Conservation (phyloP, 768 basidiomycete genomes). For the Tulasnella sp. region DNA sequence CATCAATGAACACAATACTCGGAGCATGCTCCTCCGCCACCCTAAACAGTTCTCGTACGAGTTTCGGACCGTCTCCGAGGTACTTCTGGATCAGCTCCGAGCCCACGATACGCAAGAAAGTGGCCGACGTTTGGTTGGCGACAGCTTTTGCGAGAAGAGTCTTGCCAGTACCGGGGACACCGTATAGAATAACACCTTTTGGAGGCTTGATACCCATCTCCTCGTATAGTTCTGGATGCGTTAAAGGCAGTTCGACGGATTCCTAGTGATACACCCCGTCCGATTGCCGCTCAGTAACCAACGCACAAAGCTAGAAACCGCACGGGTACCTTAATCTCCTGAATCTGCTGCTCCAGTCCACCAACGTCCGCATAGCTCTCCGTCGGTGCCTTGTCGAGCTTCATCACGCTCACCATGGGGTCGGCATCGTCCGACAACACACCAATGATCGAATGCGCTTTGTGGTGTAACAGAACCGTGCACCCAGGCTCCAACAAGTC, state of each 20-base stretch:
- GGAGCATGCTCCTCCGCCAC: conserved; percentile 97
- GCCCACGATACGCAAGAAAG: conserved; percentile 94
- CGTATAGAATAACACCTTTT: conserved; percentile 98
- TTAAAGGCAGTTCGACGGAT: conserved; percentile 94
- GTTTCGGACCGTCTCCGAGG: conserved; percentile 96
- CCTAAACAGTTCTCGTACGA: conserved; percentile 93
- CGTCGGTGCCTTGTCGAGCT: conserved; percentile 96
- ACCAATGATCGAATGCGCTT: conserved; percentile 89
- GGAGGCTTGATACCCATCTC: conserved; percentile 99
- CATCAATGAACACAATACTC: conserved; percentile 98
- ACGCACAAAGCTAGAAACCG: not conserved
- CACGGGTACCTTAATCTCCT: conserved; percentile 85
- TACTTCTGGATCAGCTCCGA: conserved; percentile 99
- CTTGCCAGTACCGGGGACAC: conserved; percentile 97
- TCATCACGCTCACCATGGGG: conserved; percentile 97
- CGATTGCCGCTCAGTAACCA: not conserved
- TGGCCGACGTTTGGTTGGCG: conserved; percentile 96
- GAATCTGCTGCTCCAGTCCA: conserved; percentile 92
- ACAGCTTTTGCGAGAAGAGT: conserved; percentile 96
- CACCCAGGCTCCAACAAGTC: conserved; percentile 95
- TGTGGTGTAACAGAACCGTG: conserved; percentile 90
- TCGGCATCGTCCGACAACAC: conserved; percentile 92
- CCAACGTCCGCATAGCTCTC: conserved; percentile 99
- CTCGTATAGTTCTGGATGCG: conserved; percentile 96
- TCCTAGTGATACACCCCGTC: conserved; percentile 47